phyloP scores from a whole-genome alignment of 1,284 basidiomycete species.

The Pseudozyma tsukubaensis region DNA sequence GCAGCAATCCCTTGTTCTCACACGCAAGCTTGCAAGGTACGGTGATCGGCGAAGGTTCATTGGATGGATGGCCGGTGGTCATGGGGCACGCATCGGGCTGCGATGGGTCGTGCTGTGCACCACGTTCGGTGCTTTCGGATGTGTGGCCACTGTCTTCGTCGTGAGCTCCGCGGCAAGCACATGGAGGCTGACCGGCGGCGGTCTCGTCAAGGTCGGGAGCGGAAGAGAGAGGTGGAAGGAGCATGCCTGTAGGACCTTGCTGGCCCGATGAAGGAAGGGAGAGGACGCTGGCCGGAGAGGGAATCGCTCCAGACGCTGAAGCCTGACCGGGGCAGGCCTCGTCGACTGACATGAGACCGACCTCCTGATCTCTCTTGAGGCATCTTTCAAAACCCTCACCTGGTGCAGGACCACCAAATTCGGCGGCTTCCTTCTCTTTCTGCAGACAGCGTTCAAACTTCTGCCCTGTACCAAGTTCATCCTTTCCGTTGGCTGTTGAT shows the following conservation, averaged over 20 bases:
- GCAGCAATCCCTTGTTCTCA: constrained; percentile 46
- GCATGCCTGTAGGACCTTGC: constrained; percentile 18
- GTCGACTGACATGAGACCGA: constrained; percentile 24
- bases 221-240: constrained; percentile 25
- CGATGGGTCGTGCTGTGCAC: constrained; percentile 9
- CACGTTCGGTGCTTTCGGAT: constrained; percentile 2
- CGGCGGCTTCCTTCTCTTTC: constrained; percentile 25
- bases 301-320: constrained; percentile 5
- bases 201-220: constrained; percentile 13
- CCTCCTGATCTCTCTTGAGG: constrained; percentile 25
- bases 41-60: constrained; percentile 37
- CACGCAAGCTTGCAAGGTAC: constrained; percentile 40
- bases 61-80: constrained; percentile 29
- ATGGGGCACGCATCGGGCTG: constrained; percentile 27
- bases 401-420: constrained; percentile 16
- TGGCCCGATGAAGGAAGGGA: constrained; percentile 6
- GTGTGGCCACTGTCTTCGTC: constrained; percentile 17
- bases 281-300: constrained; percentile 11
- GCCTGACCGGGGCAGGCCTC: not conserved
- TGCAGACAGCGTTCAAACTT: constrained; percentile 40
- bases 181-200: constrained; percentile 18
- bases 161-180: constrained; percentile 26
- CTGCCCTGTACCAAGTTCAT: constrained; percentile 14
- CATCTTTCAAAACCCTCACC: constrained; percentile 42
- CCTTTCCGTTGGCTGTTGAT: not conserved